These are phyloP conservation scores for Polyrhizophydium stewartii DNA, from an alignment of 371 early-diverging fungal genomes.

Conservation along the genomic window DNA sequence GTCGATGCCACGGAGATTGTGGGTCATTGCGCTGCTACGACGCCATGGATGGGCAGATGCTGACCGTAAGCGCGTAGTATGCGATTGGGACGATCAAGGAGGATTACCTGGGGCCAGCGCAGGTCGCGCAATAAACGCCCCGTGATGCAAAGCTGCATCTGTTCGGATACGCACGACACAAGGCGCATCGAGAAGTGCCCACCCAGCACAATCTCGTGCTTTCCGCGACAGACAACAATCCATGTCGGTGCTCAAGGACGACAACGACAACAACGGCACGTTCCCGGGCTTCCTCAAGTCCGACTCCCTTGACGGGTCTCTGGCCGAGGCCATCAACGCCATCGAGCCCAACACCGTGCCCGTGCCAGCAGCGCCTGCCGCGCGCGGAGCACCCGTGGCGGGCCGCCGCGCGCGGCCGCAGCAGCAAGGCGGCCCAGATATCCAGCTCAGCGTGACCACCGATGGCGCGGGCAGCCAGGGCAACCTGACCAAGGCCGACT, in stretches of 20 bases:
- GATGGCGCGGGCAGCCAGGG: neutral
- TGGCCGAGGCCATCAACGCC: slow-evolving; percentile 5
- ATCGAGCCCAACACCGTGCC: slow-evolving; percentile 2
- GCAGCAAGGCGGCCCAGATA: neutral
- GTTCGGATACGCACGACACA: neutral
- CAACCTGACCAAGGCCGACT: neutral
- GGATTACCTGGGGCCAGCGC: slow-evolving; percentile 76
- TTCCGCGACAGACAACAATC: neutral
- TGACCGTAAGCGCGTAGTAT: slow-evolving; percentile 37
- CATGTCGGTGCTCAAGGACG: slow-evolving; percentile 1
- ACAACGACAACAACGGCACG: neutral
- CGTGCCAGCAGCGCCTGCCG: neutral
- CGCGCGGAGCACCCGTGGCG: neutral
- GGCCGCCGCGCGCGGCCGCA: slow-evolving; percentile 1
- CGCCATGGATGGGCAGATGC: neutral
- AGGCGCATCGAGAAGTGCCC: no score
- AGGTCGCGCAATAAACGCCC: neutral
- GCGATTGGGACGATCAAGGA: slow-evolving; percentile 96
- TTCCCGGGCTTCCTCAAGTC: slow-evolving; percentile 2
- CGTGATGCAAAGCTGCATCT: no score
- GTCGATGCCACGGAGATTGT: slow-evolving; percentile 93
- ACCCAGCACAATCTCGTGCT: neutral
- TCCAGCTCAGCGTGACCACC: neutral
- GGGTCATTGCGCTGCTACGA: slow-evolving; percentile 26
- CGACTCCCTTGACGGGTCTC: neutral